These are phyloP conservation scores for Claviceps sp. DNA, from an alignment of 2,329 filamentous ascomycete species.

Conservation along the genomic window DNA sequence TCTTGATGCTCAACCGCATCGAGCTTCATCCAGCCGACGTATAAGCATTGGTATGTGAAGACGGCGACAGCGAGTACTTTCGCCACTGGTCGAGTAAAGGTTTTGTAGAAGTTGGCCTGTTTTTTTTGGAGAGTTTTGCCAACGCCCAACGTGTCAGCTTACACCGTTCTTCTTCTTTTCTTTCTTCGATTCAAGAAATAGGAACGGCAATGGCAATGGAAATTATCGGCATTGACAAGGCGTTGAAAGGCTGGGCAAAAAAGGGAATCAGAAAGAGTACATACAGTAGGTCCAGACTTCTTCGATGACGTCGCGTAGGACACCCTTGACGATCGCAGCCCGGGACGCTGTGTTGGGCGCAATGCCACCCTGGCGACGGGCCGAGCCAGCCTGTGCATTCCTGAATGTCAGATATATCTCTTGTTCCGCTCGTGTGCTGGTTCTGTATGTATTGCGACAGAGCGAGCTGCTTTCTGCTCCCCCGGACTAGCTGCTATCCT, in stretches of 20 bases:
- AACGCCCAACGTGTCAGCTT: background rate
- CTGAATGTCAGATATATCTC: background rate
- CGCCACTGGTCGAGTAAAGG: conserved; percentile 57
- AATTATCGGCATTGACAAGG: too few relatives aligned
- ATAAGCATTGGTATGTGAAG: conserved; percentile 65
- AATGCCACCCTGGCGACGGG: background rate
- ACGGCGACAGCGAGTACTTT: conserved; percentile 65
- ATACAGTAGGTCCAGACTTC: conserved; percentile 15
- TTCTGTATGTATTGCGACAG: background rate
- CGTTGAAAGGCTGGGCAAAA: too few relatives aligned
- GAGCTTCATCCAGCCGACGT: conserved; percentile 62
- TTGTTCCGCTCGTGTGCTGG: background rate
- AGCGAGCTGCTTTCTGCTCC: background rate
- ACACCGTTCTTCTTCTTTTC: background rate
- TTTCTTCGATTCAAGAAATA: background rate
- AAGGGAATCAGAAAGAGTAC: background rate
- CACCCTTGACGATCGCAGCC: background rate
- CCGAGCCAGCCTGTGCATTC: conserved; percentile 1
- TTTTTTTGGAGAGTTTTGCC: background rate
- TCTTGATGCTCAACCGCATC: conserved; percentile 56
- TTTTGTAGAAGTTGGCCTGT: conserved; percentile 58
- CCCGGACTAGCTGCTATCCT: too few relatives aligned
- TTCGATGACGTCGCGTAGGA: conserved; percentile 15
- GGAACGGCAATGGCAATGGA: too few relatives aligned
- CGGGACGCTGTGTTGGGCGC: background rate